These are phyloP conservation scores for Erodium chrysanthum DNA, from an alignment of 441 rosid genomes.

Conservation along the genomic window DNA sequence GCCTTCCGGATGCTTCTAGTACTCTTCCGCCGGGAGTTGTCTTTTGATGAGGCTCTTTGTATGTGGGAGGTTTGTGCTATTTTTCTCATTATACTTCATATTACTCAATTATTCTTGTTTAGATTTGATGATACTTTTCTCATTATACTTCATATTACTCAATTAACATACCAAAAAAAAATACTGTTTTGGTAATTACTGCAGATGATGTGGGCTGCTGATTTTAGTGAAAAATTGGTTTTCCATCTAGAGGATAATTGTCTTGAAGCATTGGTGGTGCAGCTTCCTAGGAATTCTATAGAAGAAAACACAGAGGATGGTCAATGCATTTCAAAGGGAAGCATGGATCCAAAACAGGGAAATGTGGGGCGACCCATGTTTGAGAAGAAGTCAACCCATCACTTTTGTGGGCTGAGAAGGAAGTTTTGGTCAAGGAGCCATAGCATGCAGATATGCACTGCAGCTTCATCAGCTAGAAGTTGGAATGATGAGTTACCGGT, in stretches of 20 bases:
- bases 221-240: constrained; percentile 53
- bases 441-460: constrained; percentile 36
- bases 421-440: constrained; percentile 59
- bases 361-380: constrained; percentile 27
- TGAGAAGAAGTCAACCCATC: constrained; percentile 44
- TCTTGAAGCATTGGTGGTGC: constrained; percentile 55
- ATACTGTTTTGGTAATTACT: constrained; percentile 8
- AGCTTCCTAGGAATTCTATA: constrained; percentile 37
- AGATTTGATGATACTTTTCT: background rate
- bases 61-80: constrained; percentile 82
- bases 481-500: constrained; percentile 69
- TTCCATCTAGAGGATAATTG: constrained; percentile 54
- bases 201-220: constrained; percentile 99
- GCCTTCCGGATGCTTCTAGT: constrained; percentile 93
- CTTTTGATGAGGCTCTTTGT: constrained; percentile 66
- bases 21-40: constrained; percentile 72
- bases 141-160: background rate
- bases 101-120: background rate
- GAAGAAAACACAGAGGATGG: constrained; percentile 36
- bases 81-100: background rate
- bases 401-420: constrained; percentile 68
- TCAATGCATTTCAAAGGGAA: constrained; percentile 31
- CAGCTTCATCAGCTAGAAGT: constrained; percentile 46
- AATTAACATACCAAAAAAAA: background rate
- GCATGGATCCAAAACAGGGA: constrained; percentile 32